Evolutionary conservation across 805 yeast genomes (phyloP), one percentile per base, ranked within the genome.

Genomic region (Candida suzukii): DNA sequence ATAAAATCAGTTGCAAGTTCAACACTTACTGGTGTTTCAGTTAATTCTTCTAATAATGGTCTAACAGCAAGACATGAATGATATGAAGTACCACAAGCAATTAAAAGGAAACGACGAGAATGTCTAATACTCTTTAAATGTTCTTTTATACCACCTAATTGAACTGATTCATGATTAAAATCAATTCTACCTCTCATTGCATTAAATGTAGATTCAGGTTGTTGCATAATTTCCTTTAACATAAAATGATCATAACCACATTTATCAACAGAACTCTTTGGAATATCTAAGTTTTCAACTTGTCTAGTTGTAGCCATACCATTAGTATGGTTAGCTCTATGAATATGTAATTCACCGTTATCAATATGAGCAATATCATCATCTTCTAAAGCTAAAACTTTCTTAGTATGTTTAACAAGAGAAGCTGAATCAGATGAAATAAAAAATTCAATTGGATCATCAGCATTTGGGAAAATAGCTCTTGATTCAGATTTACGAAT

Each of bases 131-230:
- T 85, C 24, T 93, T 80, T 48, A 93, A 71, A 75, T 81, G 86
- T 14, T 83, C 73, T 52, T 83, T 78, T 57, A 93, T 74, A 32
- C 99, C 99, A 58, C 99, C 99, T 46, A 93, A 73, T 50, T 76
- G 84, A 51, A 93, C 83, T 34, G 67, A 70, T 53, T 74, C 73
- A 61, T 81, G 80, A 35, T 80, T 88, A 58, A 93, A 93, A 66
- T 93, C 98, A 47, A 93, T 74, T 73, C 99, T 87, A 59, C 99
- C 99, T 73, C 99, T 84, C 99, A 93, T 93, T 39, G 99, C 93
- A 71, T 93, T 93, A 63, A 90, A 84, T 39, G 97, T 84, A 3
- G 98, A 90, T 60, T 93, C 99, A 30, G 99, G 99, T 70, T 93
- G 99, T 68, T 93, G 99, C 59, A 84, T 88, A 53, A 93, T 93